A percentile compares a stretch with the other conserved stretches of the same genome.
Conservation (phyloP, 2,329 filamentous ascomycete genomes). For the Scytalidium sp. region DNA sequence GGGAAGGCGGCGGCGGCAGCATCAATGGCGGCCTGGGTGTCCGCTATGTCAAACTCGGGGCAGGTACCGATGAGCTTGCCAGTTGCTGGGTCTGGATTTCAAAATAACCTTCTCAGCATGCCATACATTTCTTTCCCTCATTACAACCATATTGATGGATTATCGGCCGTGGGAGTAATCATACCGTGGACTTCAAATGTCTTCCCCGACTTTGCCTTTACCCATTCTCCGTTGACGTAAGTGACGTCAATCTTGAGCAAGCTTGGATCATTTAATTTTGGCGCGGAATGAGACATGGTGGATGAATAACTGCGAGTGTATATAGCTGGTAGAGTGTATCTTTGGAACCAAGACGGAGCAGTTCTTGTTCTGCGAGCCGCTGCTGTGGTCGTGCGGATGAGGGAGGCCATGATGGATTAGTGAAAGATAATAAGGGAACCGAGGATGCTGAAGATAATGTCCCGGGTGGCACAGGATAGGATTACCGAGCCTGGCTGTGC, state of each 20-base stretch:
- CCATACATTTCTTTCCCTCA: not conserved
- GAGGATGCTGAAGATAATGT: not conserved
- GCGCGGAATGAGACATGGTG: slow-evolving; percentile 23
- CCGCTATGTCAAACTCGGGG: slow-evolving; percentile 77
- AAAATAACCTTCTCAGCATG: not conserved
- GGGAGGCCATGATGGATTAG: slow-evolving; percentile 15
- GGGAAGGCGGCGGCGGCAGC: slow-evolving; percentile 77
- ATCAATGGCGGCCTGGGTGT: slow-evolving; percentile 77
- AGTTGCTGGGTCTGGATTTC: slow-evolving; percentile 69
- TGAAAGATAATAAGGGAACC: too few species aligned
- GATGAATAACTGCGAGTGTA: slow-evolving; percentile 16
- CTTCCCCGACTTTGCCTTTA: slow-evolving; percentile 79
- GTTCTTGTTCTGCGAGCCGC: slow-evolving; percentile 13
- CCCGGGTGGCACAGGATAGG: not conserved
- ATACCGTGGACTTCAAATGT: slow-evolving; percentile 82
- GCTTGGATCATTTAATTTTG: slow-evolving; percentile 71
- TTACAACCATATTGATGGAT: too few species aligned
- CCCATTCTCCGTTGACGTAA: slow-evolving; percentile 93
- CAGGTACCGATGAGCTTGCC: slow-evolving; percentile 77
- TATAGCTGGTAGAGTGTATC: slow-evolving; percentile 18
- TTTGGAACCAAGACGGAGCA: slow-evolving; percentile 20
- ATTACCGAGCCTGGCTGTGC: not conserved
- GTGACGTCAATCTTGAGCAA: slow-evolving; percentile 78
- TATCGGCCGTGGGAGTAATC: not conserved
- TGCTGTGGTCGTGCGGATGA: slow-evolving; percentile 18